These are phyloP conservation scores for Eimeria acervulina DNA, from an alignment of 169 alveolate species.

Conservation along the genomic window DNA sequence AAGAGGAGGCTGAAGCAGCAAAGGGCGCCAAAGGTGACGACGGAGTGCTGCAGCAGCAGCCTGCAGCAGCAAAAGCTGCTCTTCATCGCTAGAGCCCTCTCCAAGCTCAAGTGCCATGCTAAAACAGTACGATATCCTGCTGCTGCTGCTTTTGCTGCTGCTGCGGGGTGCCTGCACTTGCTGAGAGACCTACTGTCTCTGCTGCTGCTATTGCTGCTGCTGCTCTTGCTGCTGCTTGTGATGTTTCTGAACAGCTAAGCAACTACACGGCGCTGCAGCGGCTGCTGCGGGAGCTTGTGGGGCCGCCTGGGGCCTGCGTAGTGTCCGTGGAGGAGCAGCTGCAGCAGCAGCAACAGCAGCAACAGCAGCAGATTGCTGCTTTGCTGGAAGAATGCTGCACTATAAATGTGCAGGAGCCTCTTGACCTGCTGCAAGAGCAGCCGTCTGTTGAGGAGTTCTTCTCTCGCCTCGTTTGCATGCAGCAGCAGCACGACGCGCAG, in stretches of 20 bases:
- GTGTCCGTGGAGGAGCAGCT: constrained; percentile 43
- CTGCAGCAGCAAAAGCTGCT: constrained; percentile 71
- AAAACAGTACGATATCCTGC: constrained; percentile 20
- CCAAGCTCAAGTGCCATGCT: constrained; percentile 51
- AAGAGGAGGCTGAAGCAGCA: constrained; percentile 48
- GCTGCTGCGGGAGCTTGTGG: constrained; percentile 42
- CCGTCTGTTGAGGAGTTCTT: constrained; percentile 18
- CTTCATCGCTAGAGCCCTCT: constrained; percentile 45
- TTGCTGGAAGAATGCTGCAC: constrained; percentile 33
- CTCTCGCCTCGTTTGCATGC: constrained; percentile 47
- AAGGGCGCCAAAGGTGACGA: not conserved
- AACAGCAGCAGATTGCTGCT: constrained; percentile 66
- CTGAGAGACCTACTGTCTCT: not conserved
- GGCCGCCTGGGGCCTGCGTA: not conserved
- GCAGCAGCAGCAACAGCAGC: constrained; percentile 74
- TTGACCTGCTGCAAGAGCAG: constrained; percentile 52
- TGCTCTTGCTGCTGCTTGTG: constrained; percentile 4
- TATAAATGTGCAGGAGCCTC: not conserved
- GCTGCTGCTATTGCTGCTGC: constrained; percentile 5
- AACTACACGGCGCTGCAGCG: constrained; percentile 53
- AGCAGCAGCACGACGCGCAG: constrained; percentile 71
- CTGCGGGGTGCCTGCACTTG: constrained; percentile 5
- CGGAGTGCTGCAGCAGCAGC: constrained; percentile 76
- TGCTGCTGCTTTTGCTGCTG: constrained; percentile 57
- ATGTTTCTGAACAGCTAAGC: constrained; percentile 27